phyloP scores from a whole-genome alignment of 345 rosid genomes.

The Eucalyptus melliodora region DNA sequence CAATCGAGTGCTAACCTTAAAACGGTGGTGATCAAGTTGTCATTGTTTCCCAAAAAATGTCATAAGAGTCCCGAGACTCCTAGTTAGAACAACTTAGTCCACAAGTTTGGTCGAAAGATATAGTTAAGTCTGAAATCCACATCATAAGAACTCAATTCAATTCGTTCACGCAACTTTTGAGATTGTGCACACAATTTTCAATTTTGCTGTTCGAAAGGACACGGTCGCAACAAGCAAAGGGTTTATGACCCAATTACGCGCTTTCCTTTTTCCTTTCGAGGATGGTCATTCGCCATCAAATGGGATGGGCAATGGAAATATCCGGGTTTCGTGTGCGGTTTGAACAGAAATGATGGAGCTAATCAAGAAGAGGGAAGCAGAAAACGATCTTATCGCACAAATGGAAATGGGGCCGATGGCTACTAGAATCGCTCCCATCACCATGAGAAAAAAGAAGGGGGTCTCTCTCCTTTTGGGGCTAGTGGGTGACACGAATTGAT shows the following conservation, averaged over 20 bases:
- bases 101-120: background rate
- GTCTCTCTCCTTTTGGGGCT: background rate
- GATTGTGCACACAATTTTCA: background rate
- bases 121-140: background rate
- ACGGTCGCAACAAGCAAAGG: background rate
- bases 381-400: background rate
- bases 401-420: background rate
- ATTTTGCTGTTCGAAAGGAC: background rate
- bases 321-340: background rate
- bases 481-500: background rate
- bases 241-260: background rate
- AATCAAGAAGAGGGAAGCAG: background rate
- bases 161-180: background rate
- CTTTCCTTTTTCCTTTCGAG: background rate
- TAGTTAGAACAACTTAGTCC: background rate
- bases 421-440: background rate
- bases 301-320: background rate
- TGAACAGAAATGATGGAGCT: background rate
- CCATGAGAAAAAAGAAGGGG: background rate
- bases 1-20: background rate
- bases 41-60: background rate
- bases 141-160: background rate
- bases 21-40: background rate
- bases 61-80: background rate
- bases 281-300: background rate